Evolutionary conservation across 2,329 filamentous ascomycete genomes (phyloP).

Genomic region (Alternaria brassicae): DNA sequence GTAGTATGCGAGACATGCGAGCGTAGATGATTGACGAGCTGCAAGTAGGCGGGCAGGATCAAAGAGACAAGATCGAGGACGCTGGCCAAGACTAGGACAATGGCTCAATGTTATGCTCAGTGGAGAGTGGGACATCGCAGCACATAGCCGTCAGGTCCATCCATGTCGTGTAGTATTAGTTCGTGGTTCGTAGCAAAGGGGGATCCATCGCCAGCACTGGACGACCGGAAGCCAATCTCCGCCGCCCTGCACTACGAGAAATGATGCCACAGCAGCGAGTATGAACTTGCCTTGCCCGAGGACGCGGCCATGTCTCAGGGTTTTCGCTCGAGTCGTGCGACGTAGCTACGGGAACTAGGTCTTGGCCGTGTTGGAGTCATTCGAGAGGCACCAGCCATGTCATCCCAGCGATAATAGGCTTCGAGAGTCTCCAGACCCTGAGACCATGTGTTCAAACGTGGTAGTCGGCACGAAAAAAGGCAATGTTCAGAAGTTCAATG

Average conservation of each 20-base stretch:
- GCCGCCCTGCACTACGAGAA: background rate
- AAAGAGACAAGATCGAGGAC: background rate
- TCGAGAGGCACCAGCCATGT: background rate
- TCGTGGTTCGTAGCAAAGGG: background rate
- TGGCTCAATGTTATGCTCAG: constrained; percentile 8
- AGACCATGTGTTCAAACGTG: background rate
- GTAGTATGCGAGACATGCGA: constrained; percentile 13
- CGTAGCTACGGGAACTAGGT: constrained; percentile 1
- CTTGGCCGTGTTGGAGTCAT: background rate
- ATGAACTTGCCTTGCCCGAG: background rate
- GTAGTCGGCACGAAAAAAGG: background rate
- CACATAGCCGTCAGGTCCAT: constrained; percentile 5
- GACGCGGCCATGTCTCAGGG: background rate
- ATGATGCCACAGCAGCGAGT: background rate
- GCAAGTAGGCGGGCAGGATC: background rate
- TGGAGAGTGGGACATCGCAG: background rate
- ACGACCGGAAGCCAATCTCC: background rate
- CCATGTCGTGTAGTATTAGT: background rate
- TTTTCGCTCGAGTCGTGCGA: constrained; percentile 5
- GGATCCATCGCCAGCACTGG: background rate
- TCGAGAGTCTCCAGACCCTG: background rate
- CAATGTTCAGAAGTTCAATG: background rate
- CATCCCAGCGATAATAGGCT: background rate
- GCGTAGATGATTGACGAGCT: background rate
- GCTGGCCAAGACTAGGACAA: background rate